Conservation (phyloP, 495 filamentous ascomycete genomes). For the Penicillium ochrochloron region DNA sequence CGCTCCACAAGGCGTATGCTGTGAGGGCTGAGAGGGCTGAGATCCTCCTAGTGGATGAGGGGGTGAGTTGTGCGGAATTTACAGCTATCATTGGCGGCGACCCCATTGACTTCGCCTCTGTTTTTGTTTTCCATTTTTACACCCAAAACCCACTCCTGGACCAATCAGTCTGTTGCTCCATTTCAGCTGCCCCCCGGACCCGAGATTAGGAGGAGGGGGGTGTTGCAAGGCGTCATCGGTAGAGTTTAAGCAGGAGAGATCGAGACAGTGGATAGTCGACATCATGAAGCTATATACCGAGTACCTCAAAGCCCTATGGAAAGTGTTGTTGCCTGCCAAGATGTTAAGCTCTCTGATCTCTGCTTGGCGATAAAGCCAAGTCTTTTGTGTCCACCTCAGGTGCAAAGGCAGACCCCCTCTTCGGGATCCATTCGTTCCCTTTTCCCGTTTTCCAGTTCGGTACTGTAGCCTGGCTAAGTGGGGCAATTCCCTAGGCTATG, state of each 20-base stretch:
- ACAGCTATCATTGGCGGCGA: slow-evolving; percentile 8
- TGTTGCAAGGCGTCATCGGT: background rate
- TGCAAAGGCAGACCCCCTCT: background rate
- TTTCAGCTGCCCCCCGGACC: background rate
- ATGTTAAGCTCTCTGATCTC: slow-evolving; percentile 6
- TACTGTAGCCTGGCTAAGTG: background rate
- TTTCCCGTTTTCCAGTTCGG: background rate
- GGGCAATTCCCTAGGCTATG: background rate
- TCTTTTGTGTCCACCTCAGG: slow-evolving; percentile 1
- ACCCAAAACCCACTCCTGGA: background rate
- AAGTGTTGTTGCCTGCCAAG: background rate
- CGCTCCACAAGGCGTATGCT: slow-evolving; percentile 1
- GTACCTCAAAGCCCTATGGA: background rate
- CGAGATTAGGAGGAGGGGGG: background rate
- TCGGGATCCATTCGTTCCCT: background rate
- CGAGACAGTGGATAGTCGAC: background rate
- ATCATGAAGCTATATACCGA: background rate
- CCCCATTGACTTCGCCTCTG: background rate
- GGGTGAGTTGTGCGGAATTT: background rate
- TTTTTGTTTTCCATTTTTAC: background rate
- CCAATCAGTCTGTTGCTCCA: slow-evolving; percentile 3
- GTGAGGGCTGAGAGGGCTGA: background rate
- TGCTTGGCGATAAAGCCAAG: slow-evolving; percentile 7
- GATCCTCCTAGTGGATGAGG: background rate
- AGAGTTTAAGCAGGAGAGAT: background rate